These are phyloP conservation scores for Sungouiella blattae DNA, from an alignment of 805 yeast species.

Conservation along the genomic window DNA sequence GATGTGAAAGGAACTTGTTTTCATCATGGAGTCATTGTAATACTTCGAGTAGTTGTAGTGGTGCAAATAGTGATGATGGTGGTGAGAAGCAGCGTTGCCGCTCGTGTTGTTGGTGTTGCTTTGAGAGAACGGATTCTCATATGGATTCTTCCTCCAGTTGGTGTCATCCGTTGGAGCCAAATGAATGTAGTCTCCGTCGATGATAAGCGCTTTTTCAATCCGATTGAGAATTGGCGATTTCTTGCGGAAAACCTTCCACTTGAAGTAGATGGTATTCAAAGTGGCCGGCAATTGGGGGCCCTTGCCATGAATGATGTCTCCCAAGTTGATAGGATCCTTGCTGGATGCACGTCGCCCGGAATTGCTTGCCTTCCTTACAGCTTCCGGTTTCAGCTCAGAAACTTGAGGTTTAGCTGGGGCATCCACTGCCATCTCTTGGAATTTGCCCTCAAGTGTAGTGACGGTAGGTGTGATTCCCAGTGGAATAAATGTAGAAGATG, in stretches of 20 bases:
- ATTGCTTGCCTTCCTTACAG: conserved; percentile 25
- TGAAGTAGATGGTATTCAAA: conserved; percentile 61
- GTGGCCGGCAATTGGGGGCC: conserved; percentile 26
- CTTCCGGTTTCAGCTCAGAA: no score
- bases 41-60: conserved; percentile 38
- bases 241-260: conserved; percentile 85
- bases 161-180: conserved; percentile 81
- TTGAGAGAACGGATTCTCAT: conserved; percentile 30
- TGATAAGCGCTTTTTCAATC: conserved; percentile 77
- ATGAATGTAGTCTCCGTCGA: conserved; percentile 93
- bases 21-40: conserved; percentile 65
- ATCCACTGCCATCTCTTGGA: conserved; percentile 5
- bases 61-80: conserved; percentile 36
- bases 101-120: conserved; percentile 6
- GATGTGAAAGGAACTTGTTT: conserved; percentile 84
- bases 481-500: conserved; percentile 19
- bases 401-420: not conserved
- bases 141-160: conserved; percentile 33
- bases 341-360: conserved; percentile 9
- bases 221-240: conserved; percentile 79
- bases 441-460: conserved; percentile 17
- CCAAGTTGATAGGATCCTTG: conserved; percentile 2
- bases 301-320: conserved; percentile 10
- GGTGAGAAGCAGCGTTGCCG: conserved; percentile 13
- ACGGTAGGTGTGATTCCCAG: conserved; percentile 22